Evolutionary conservation across 768 basidiomycete species (phyloP), one percentile per base, ranked within the genome.

Genomic region (Boletus subcaerulescens): DNA sequence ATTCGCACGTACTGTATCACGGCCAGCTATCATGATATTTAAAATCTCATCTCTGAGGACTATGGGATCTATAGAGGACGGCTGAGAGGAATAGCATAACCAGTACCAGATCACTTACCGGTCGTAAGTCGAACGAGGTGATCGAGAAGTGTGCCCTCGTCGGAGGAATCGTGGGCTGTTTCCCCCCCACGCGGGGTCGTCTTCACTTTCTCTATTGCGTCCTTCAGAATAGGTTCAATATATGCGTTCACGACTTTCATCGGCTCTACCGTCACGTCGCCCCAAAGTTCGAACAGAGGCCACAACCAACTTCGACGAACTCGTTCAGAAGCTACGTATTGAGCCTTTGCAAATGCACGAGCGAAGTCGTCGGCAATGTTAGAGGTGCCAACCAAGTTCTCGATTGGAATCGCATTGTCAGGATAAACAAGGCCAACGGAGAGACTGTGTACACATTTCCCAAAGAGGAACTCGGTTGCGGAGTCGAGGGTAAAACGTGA

Each of bases 391-490:
- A 20, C 60, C 5, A 53, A 56, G 5, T 64, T 59, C 13, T 66
- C 60, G 22, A 33, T 36, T 3, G 56, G 54, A 14, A 53, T 24
- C 12, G 69, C 69, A 41, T 79, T 76, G 63, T 75, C 71, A 0
- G 84, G 83, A 54, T 80, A 83, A 11, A 81, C 81, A 14, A 86
- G 70, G 14, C 73, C 74, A 3, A 76, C 76, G 4, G 73, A 66
- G 32, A 87, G 78, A 53, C 74, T 77, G 53, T 85, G 68, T 3
- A 85, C 80, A 59, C 80, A 80, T 48, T 71, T 72, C 3, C 85
- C 85, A 50, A 87, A 86, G 35, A 88, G 76, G 61, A 86, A 86
- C 52, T 85, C 83, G 0, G 83, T 80, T 2, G 84, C 84, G 3
- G 82, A 77, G 69, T 88, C 86, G 22, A 87, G 77, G 0, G 85